Evolutionary conservation across 208 protist genomes (phyloP).

Genomic region (Leishmania tropica): DNA sequence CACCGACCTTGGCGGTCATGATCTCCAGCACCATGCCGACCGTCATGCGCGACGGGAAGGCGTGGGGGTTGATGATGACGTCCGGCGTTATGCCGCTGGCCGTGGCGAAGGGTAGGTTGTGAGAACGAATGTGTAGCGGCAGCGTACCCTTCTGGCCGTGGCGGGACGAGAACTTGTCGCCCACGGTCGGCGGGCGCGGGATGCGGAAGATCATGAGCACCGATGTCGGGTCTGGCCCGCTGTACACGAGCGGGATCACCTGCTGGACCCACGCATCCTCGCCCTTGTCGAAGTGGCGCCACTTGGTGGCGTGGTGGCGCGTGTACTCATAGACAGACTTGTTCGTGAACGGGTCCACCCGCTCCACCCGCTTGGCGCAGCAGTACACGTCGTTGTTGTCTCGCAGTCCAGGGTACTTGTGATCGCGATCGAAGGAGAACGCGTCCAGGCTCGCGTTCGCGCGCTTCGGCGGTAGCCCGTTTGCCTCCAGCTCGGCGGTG

Average conservation of each 20-base stretch:
- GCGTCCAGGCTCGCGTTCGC: slow-evolving; percentile 42
- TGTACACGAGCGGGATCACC: slow-evolving; percentile 86
- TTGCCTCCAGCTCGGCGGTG: slow-evolving; percentile 59
- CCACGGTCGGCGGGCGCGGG: slow-evolving; percentile 97
- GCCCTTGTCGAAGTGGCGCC: slow-evolving; percentile 90
- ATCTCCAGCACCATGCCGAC: slow-evolving; percentile 99
- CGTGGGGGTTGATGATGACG: slow-evolving; percentile 99
- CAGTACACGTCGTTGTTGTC: slow-evolving; percentile 84
- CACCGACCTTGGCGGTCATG: slow-evolving; percentile 97
- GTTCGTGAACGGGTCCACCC: slow-evolving; percentile 74
- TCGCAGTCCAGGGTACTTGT: slow-evolving; percentile 72
- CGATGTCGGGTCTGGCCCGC: slow-evolving; percentile 80
- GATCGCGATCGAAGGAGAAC: slow-evolving; percentile 79
- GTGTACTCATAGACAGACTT: slow-evolving; percentile 83
- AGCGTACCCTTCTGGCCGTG: slow-evolving; percentile 99
- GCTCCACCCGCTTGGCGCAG: slow-evolving; percentile 78
- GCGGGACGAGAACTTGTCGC: slow-evolving; percentile 99
- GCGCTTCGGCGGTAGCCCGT: slow-evolving; percentile 77
- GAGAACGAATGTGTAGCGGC: slow-evolving; percentile 92
- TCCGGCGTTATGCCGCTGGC: slow-evolving; percentile 98
- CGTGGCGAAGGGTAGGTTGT: slow-evolving; percentile 95
- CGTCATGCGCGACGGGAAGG: slow-evolving; percentile 99
- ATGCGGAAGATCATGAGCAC: slow-evolving; percentile 90
- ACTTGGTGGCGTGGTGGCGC: slow-evolving; percentile 83
- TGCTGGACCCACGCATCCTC: slow-evolving; percentile 92